phyloP scores from a whole-genome alignment of 257 asterid genomes.

The Solanum appendiculatum region DNA sequence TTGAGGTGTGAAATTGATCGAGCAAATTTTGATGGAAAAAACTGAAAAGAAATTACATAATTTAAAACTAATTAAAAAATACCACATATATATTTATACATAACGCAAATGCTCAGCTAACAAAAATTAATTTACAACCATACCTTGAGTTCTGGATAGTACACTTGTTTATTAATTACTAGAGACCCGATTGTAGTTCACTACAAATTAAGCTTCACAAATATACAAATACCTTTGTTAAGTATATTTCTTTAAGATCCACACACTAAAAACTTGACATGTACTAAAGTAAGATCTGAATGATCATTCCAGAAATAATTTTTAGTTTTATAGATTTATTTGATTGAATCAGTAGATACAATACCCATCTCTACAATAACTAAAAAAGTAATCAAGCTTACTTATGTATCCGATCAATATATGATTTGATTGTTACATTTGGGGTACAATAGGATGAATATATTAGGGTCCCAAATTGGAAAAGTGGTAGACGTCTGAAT shows the following conservation, averaged over 20 bases:
- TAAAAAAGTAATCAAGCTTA: not conserved
- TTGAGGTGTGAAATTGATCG: conserved; percentile 8
- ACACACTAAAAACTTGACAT: no score
- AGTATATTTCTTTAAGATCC: no score
- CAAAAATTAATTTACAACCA: not conserved
- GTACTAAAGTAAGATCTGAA: no score
- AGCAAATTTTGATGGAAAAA: conserved; percentile 41
- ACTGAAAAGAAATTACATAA: conserved; percentile 25
- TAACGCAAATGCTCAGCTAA: not conserved
- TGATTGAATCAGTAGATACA: no score
- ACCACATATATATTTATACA: not conserved
- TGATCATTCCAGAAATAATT: no score
- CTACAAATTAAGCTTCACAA: not conserved
- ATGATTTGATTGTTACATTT: not conserved
- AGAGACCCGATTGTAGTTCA: no score
- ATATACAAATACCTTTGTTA: not conserved
- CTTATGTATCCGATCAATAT: not conserved
- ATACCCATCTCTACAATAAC: not conserved
- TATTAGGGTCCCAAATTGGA: not conserved
- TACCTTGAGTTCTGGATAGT: not conserved
- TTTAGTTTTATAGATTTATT: no score
- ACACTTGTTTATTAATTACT: not conserved
- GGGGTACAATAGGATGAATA: not conserved
- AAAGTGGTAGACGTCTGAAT: not conserved
- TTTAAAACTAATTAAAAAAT: not conserved